Conservation (phyloP, 192 early-diverging fungal genomes). For the Mortierella hygrophila region DNA sequence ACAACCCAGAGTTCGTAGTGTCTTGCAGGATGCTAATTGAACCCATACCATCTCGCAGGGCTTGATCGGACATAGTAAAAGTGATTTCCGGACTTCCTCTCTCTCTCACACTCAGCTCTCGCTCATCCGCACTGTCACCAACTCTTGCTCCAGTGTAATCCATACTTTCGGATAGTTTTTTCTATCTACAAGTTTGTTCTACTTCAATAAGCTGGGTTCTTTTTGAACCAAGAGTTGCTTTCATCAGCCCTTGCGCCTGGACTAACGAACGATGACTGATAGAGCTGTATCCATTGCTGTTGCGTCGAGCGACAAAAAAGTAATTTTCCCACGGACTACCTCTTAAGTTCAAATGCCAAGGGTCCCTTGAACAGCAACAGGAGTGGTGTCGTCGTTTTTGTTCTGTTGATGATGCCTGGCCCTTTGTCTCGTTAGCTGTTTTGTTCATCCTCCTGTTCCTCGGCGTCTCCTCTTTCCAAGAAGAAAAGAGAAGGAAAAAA, state of each 20-base stretch:
- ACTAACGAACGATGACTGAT: neutral
- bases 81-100: neutral
- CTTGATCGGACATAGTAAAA: neutral
- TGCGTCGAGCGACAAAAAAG: neutral
- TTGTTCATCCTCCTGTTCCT: neutral
- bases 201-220: neutral
- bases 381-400: neutral
- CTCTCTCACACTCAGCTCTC: too few species aligned
- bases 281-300: neutral
- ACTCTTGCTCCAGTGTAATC: neutral
- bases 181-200: neutral
- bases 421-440: neutral
- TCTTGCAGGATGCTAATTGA: neutral
- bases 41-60: neutral
- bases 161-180: neutral
- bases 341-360: slow-evolving; percentile 23
- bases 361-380: neutral
- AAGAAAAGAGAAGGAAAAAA: neutral
- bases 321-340: slow-evolving; percentile 22
- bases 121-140: too few species aligned
- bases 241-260: too few species aligned
- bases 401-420: neutral
- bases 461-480: neutral
- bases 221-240: too few species aligned
- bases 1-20: neutral